phyloP scores from a whole-genome alignment of 352 stramenopile genomes.

The Phytophthora colocasiae region DNA sequence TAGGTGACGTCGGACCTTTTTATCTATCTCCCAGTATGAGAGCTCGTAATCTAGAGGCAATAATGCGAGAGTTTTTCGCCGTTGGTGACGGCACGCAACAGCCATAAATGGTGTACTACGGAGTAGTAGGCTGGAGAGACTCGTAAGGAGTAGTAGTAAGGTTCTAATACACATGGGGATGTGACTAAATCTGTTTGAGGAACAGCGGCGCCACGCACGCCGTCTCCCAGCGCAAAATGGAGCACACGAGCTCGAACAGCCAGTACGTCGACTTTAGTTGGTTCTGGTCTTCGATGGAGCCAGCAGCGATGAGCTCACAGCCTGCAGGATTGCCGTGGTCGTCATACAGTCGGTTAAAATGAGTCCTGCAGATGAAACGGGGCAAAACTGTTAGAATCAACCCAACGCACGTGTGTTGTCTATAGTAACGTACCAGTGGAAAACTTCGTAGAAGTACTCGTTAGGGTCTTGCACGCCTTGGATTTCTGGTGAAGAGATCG shows the following conservation, averaged over 20 bases:
- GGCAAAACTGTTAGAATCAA: constrained; percentile 13
- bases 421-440: constrained; percentile 52
- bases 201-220: constrained; percentile 59
- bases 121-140: too few relatives aligned
- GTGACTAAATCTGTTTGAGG: constrained; percentile 41
- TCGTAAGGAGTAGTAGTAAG: constrained; percentile 31
- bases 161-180: constrained; percentile 26
- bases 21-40: background rate
- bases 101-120: constrained; percentile 33
- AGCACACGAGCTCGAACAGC: constrained; percentile 76
- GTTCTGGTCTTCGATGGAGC: constrained; percentile 55
- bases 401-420: background rate
- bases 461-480: constrained; percentile 44
- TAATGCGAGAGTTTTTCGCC: constrained; percentile 13
- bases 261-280: constrained; percentile 59
- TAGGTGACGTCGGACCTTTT: constrained; percentile 19
- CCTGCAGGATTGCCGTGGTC: constrained; percentile 44
- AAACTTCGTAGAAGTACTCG: constrained; percentile 71
- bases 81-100: constrained; percentile 7
- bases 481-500: constrained; percentile 66
- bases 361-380: constrained; percentile 40
- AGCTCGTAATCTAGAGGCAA: background rate
- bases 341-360: constrained; percentile 69
- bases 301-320: constrained; percentile 60
- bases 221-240: constrained; percentile 70